Evolutionary conservation across 257 asterid species (phyloP).

Genomic region (Knoxia roxburghii): DNA sequence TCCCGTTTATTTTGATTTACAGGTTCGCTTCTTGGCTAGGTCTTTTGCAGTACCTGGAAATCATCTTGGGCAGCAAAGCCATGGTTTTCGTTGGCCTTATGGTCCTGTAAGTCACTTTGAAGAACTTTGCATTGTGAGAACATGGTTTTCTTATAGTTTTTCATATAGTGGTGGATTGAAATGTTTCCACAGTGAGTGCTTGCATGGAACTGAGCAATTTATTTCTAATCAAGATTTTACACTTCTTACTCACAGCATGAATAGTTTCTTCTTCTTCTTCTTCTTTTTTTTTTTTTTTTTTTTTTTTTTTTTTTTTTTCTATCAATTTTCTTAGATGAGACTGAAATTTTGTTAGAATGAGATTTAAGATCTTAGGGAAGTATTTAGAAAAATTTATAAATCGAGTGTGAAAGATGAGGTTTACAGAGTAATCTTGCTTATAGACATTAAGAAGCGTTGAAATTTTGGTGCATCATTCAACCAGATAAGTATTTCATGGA

Average conservation of each 20-base stretch:
- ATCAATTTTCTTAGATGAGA: too few relatives aligned
- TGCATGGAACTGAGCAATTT: neutral
- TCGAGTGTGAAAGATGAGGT: neutral
- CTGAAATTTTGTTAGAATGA: neutral
- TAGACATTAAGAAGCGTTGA: neutral
- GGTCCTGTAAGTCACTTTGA: conserved; percentile 68
- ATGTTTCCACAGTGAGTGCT: neutral
- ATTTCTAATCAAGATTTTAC: neutral
- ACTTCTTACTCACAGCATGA: neutral
- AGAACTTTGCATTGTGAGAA: neutral
- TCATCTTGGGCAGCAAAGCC: conserved; percentile 97
- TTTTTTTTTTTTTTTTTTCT: too few relatives aligned
- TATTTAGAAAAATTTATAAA: neutral
- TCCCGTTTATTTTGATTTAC: conserved; percentile 17
- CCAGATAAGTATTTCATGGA: neutral
- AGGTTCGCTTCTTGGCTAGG: conserved; percentile 96
- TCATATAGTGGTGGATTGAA: too few relatives aligned
- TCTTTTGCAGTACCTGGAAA: conserved; percentile 95
- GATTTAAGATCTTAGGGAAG: too few relatives aligned
- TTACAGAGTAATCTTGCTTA: neutral
- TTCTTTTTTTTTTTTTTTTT: too few relatives aligned
- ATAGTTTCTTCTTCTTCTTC: too few relatives aligned
- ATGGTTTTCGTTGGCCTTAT: conserved; percentile 98
- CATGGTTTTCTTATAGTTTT: too few relatives aligned
- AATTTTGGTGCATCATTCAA: neutral